Conservation (phyloP, 2,329 filamentous ascomycete genomes). For the Penicillium expansum region DNA sequence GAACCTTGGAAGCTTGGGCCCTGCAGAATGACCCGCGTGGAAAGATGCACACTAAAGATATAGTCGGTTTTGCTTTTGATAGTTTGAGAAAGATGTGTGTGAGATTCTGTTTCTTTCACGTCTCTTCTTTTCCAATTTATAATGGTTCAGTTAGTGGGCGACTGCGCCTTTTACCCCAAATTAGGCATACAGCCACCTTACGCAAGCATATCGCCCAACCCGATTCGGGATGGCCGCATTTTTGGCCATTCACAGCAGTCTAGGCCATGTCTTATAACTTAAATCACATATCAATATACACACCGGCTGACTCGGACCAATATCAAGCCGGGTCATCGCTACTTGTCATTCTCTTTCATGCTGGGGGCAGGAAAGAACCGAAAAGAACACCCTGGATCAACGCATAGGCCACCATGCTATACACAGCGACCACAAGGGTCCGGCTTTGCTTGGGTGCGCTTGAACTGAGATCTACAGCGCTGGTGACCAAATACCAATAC, state of each 20-base stretch:
- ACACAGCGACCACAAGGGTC: conserved; percentile 45
- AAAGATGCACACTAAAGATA: conserved; percentile 3
- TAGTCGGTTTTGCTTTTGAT: neutral
- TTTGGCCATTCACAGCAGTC: neutral
- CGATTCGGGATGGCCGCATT: conserved; percentile 6
- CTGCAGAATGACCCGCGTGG: conserved; percentile 13
- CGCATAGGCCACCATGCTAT: conserved; percentile 77
- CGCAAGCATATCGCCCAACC: conserved; percentile 15
- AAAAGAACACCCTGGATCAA: conserved; percentile 79
- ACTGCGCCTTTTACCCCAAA: conserved; percentile 9
- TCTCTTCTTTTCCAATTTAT: neutral
- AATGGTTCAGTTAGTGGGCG: neutral
- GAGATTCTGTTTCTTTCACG: neutral
- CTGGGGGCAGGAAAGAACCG: conserved; percentile 87
- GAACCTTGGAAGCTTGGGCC: conserved; percentile 13
- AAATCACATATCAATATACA: neutral
- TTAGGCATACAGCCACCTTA: conserved; percentile 22
- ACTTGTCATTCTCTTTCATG: conserved; percentile 35
- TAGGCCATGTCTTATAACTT: neutral
- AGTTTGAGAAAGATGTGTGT: neutral
- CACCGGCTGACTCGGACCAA: neutral
- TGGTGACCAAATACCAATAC: conserved; percentile 74
- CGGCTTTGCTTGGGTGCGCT: conserved; percentile 19
- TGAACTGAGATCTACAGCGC: conserved; percentile 23
- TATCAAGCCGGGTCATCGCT: neutral